Evolutionary conservation across 371 early-diverging fungal genomes (phyloP).

Genomic region (Mucor racemosus): DNA sequence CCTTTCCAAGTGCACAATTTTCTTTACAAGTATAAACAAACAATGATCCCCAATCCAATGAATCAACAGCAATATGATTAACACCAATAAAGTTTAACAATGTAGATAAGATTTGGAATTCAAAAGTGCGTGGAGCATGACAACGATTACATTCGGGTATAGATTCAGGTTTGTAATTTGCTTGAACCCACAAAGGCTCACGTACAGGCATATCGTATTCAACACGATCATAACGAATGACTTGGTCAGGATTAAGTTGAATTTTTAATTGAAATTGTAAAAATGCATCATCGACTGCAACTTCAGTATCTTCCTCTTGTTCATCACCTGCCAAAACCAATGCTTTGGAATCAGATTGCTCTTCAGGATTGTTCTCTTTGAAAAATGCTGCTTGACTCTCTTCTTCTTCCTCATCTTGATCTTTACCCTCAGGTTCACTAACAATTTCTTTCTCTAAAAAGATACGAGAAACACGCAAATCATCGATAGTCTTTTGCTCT

Average conservation of each 20-base stretch:
- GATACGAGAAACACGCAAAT: slow-evolving; percentile 37
- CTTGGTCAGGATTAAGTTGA: slow-evolving; percentile 83
- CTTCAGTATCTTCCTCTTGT: slow-evolving; percentile 75
- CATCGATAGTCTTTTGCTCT: slow-evolving; percentile 19
- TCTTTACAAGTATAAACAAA: slow-evolving; percentile 86
- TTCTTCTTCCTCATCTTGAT: slow-evolving; percentile 56
- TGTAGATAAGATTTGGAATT: slow-evolving; percentile 86
- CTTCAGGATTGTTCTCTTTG: slow-evolving; percentile 39
- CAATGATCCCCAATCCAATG: slow-evolving; percentile 93
- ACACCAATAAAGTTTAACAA: slow-evolving; percentile 81
- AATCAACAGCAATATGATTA: slow-evolving; percentile 71
- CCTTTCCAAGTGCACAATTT: slow-evolving; percentile 70
- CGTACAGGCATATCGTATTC: slow-evolving; percentile 65
- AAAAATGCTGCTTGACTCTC: slow-evolving; percentile 45
- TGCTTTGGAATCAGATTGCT: slow-evolving; percentile 45
- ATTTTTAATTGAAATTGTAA: slow-evolving; percentile 89
- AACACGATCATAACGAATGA: slow-evolving; percentile 82
- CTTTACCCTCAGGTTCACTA: slow-evolving; percentile 70
- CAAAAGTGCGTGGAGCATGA: slow-evolving; percentile 79
- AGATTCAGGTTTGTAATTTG: slow-evolving; percentile 64
- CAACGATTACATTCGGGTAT: slow-evolving; percentile 82
- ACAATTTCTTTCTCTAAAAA: slow-evolving; percentile 80
- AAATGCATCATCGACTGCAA: slow-evolving; percentile 91
- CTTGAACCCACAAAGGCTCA: slow-evolving; percentile 85
- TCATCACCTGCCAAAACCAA: slow-evolving; percentile 71